These are phyloP conservation scores for Fusarium nygamai DNA, from an alignment of 2,329 filamentous ascomycete species.

Conservation along the genomic window DNA sequence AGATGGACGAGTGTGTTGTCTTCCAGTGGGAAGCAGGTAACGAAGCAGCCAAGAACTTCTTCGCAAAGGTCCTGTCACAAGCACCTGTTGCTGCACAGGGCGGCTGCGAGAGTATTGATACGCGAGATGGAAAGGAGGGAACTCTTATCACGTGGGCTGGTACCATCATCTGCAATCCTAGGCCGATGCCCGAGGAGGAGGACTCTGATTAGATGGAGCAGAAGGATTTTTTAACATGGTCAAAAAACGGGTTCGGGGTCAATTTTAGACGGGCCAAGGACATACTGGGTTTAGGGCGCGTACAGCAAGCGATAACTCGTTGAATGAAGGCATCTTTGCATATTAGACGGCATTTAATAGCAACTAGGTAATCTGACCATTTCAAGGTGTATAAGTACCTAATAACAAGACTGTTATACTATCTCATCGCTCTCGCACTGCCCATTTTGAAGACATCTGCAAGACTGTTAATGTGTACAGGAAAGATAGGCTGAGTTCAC, in stretches of 20 bases:
- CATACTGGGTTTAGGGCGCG: background rate
- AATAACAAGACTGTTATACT: background rate
- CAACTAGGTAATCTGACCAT: background rate
- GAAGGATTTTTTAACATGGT: background rate
- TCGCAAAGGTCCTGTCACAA: slow-evolving; percentile 27
- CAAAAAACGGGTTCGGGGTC: background rate
- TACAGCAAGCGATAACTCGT: slow-evolving; percentile 6
- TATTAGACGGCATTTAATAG: background rate
- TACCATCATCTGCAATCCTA: slow-evolving; percentile 3
- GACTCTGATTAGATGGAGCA: slow-evolving; percentile 4
- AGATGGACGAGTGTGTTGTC: slow-evolving; percentile 17
- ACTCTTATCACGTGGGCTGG: slow-evolving; percentile 16
- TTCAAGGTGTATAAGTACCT: background rate
- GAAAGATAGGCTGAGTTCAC: accelerated
- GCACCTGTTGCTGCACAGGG: slow-evolving; percentile 13
- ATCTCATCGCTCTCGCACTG: background rate
- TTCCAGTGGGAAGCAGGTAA: slow-evolving; percentile 27
- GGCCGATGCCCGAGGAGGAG: background rate
- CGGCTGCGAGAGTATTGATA: slow-evolving; percentile 27
- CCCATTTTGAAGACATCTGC: background rate
- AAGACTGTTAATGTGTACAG: accelerated
- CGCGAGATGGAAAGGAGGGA: slow-evolving; percentile 19
- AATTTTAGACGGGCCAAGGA: background rate
- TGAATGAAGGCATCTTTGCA: background rate
- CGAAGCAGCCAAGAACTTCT: slow-evolving; percentile 17